Conservation (phyloP, 179 eudicot species). For the Sideroxylon spinosum region DNA sequence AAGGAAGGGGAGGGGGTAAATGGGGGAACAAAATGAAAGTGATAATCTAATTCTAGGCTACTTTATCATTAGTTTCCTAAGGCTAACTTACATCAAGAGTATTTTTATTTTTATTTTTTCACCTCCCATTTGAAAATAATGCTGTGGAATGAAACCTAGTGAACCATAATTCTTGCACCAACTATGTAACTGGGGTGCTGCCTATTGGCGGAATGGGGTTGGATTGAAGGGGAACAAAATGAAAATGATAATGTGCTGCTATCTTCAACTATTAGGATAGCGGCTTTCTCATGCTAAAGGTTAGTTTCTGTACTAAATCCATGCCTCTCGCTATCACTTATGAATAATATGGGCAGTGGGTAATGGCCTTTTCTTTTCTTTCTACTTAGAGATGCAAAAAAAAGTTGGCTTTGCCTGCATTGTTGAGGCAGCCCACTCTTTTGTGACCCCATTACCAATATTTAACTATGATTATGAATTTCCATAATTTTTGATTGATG, state of each 20-base stretch:
- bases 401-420: not conserved
- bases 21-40: not conserved
- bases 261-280: not conserved
- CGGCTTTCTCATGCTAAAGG: not conserved
- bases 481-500: not conserved
- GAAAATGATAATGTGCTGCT: not conserved
- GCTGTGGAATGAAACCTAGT: not conserved
- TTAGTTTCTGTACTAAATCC: not conserved
- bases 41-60: not conserved
- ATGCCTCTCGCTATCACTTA: not conserved
- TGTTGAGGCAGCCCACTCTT: conserved; percentile 1
- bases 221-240: not conserved
- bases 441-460: not conserved
- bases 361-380: not conserved
- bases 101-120: too few relatives aligned
- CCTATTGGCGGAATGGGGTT: not conserved
- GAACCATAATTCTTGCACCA: not conserved
- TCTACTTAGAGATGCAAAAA: not conserved
- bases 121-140: too few relatives aligned
- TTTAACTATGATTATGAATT: conserved; percentile 7
- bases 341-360: not conserved
- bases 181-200: not conserved
- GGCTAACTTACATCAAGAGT: too few relatives aligned
- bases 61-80: too few relatives aligned
- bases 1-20: not conserved